Evolutionary conservation across 768 basidiomycete species (phyloP), one percentile per base, ranked within the genome.

Genomic region (Mycena latifolia): DNA sequence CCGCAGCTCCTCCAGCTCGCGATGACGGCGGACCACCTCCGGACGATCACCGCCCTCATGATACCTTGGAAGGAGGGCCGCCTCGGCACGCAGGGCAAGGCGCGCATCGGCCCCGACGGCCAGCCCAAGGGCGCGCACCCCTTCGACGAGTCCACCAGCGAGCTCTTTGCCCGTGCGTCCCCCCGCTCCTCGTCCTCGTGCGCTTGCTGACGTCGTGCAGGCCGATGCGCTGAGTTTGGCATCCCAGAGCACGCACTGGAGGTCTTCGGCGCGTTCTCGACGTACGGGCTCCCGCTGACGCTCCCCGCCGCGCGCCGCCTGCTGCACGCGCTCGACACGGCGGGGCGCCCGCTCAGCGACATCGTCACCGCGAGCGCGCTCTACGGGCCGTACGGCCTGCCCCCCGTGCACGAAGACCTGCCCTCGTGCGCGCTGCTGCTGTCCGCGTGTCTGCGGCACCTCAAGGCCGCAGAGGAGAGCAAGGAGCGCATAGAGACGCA

Each of bases 11-110:
- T 70, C 24, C 65, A 70, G 22, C 65, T 70, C 54, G 25, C 69
- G 12, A 63, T 37, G 18, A 63, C 37, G 9, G 35, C 69, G 17
- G 58, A 59, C 24, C 58, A 70, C 31, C 22, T 70, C 9, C 61
- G 55, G 24, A 63, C 43, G 3, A 60, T 70, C 54, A 50, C 65
- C 3, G 58, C 50, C 9, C 65, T 70, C 57, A 70, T 70, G 69
- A 52, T 46, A 3, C 31, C 47, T 14, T 70, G 69, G 69, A 70
- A 70, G 50, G 69, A 70, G 65, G 69, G 69, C 10, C 56, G 58
- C 7, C 50, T 70, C 20, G 69, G 69, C 2, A 70, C 69, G 14
- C 65, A 70, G 35, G 69, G 69, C 10, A 55, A 39, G 47, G 69
- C 65, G 35, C 64, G 69, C 41, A 41, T 60, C 14, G 58, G 45